Evolutionary conservation across 371 early-diverging fungal species (phyloP).

Genomic region (Actinomucor elegans): DNA sequence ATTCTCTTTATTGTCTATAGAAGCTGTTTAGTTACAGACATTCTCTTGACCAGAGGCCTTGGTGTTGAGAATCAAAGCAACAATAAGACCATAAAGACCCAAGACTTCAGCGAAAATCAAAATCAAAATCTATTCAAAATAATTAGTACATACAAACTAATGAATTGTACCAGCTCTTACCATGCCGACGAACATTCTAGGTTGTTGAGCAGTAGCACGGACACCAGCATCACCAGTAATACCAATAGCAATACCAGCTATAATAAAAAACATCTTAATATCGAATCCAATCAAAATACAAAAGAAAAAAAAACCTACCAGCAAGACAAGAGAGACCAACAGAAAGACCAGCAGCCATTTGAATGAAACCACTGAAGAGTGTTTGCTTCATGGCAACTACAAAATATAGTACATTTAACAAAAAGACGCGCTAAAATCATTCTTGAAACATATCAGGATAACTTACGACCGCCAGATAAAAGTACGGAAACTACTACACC

Average conservation of each 20-base stretch:
- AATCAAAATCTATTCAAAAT: constrained; percentile 65
- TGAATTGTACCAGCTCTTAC: constrained; percentile 31
- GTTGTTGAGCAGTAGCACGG: constrained; percentile 91
- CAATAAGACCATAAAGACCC: constrained; percentile 92
- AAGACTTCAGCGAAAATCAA: constrained; percentile 99
- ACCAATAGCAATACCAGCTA: constrained; percentile 96
- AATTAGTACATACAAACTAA: neutral
- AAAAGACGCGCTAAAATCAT: neutral
- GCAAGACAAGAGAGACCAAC: constrained; percentile 94
- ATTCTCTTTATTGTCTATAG: neutral
- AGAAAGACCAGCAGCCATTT: constrained; percentile 91
- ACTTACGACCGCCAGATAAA: constrained; percentile 82
- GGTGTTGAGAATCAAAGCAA: constrained; percentile 95
- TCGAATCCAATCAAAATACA: neutral
- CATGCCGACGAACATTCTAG: constrained; percentile 92
- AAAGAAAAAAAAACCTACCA: constrained; percentile 8
- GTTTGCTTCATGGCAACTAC: constrained; percentile 57
- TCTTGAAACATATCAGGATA: neutral
- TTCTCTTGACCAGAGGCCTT: constrained; percentile 59
- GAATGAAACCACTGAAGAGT: constrained; percentile 81
- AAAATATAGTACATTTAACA: neutral
- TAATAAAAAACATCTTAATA: neutral
- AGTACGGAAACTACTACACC: constrained; percentile 93
- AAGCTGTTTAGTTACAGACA: constrained; percentile 30
- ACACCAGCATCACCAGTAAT: constrained; percentile 96